These are phyloP conservation scores for Lepraria neglecta DNA, from an alignment of 495 filamentous ascomycete genomes.

Conservation along the genomic window DNA sequence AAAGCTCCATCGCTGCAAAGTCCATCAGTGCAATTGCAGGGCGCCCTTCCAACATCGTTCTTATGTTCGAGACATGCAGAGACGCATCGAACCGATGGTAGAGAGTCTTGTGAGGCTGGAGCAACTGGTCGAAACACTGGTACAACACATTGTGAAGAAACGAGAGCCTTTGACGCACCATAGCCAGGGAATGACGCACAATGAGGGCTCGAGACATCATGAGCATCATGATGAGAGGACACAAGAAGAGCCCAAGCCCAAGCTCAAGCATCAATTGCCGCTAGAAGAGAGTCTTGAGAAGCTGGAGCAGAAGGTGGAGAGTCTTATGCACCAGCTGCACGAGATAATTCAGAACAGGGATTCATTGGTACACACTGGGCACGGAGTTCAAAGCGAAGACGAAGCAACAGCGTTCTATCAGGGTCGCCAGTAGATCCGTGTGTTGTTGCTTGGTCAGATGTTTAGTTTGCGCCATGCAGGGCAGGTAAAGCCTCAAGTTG, in stretches of 20 bases:
- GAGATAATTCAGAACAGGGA: not conserved
- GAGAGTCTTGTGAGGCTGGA: constrained; percentile 9
- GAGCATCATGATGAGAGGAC: not conserved
- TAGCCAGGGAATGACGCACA: not conserved
- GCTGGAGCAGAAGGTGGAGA: not conserved
- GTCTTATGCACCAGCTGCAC: constrained; percentile 7
- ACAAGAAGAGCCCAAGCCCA: not conserved
- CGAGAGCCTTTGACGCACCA: not conserved
- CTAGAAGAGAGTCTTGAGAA: constrained; percentile 6
- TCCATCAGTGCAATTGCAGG: constrained; percentile 3
- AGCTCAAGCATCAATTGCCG: not conserved
- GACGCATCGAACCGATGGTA: constrained; percentile 12
- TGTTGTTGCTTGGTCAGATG: too few species aligned
- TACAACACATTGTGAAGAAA: not conserved
- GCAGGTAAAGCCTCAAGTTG: too few species aligned
- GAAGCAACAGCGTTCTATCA: too few species aligned
- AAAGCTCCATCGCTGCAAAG: constrained; percentile 7
- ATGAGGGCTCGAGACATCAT: too few species aligned
- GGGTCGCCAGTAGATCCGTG: too few species aligned
- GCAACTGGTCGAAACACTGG: constrained; percentile 6
- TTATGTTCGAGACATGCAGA: constrained; percentile 5
- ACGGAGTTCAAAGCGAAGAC: too few species aligned
- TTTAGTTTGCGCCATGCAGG: too few species aligned
- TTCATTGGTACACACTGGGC: too few species aligned
- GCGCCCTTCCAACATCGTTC: constrained; percentile 3